A percentile compares a stretch with the other conserved stretches of the same genome.
phyloP scores from a whole-genome alignment of 257 asterid species.

The Salvia hispanica region DNA sequence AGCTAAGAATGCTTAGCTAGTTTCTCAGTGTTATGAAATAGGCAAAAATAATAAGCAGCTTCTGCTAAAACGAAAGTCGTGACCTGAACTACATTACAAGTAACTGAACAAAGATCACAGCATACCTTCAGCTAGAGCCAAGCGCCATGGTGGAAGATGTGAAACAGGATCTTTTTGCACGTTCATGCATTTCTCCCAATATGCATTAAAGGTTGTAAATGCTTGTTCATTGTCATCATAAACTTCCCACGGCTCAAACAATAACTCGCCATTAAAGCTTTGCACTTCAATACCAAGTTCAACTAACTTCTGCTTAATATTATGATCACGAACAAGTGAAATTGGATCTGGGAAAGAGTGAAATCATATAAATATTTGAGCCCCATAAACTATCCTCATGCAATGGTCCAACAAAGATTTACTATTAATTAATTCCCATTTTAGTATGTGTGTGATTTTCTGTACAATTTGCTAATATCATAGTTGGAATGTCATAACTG shows the following conservation, averaged over 20 bases:
- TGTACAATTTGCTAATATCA: too few species aligned
- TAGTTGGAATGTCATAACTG: too few species aligned
- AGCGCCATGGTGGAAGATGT: slow-evolving; percentile 75
- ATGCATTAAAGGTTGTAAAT: slow-evolving; percentile 64
- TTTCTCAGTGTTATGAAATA: neutral
- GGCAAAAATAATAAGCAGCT: neutral
- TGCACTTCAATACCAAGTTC: slow-evolving; percentile 71
- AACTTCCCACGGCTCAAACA: slow-evolving; percentile 92
- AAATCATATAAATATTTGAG: slow-evolving; percentile 8
- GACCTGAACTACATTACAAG: neutral
- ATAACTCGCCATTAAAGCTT: slow-evolving; percentile 70
- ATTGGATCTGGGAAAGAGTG: slow-evolving; percentile 60
- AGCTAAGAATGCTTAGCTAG: too few species aligned
- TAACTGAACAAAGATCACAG: neutral
- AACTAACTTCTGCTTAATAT: slow-evolving; percentile 66
- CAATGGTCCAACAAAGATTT: neutral
- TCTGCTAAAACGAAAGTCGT: too few species aligned
- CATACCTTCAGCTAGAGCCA: slow-evolving; percentile 61
- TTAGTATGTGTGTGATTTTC: neutral
- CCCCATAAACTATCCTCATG: neutral
- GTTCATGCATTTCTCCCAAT: slow-evolving; percentile 73
- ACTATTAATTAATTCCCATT: neutral
- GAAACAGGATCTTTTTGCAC: slow-evolving; percentile 57
- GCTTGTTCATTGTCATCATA: slow-evolving; percentile 61
- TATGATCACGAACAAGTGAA: slow-evolving; percentile 92